Percentiles rank a stretch among this genome's conserved stretches.
Conservation (phyloP, 2,329 filamentous ascomycete species). For the Fusarium sp. region DNA sequence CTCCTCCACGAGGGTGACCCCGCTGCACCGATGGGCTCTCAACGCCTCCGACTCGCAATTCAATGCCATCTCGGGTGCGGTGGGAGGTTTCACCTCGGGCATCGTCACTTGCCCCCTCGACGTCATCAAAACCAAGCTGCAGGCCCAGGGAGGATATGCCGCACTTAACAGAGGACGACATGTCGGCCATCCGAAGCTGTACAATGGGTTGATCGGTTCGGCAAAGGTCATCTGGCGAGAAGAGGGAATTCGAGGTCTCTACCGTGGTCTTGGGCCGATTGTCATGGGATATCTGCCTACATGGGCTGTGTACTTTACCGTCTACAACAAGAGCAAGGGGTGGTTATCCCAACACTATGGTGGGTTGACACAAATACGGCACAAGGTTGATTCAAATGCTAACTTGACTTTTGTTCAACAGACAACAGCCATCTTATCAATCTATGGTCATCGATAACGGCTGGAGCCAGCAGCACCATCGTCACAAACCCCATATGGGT, state of each 20-base stretch:
- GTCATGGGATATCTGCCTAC: conserved; percentile 95
- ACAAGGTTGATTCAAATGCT: conserved; percentile 9
- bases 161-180: conserved; percentile 62
- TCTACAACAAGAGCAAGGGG: conserved; percentile 91
- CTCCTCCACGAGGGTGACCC: conserved; percentile 49
- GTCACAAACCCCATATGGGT: conserved; percentile 99
- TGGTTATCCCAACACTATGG: conserved; percentile 76
- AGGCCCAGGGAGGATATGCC: conserved; percentile 89
- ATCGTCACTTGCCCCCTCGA: conserved; percentile 97
- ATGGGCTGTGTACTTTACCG: conserved; percentile 97
- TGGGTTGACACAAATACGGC: conserved; percentile 48
- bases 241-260: conserved; percentile 91
- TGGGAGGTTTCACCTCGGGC: conserved; percentile 91
- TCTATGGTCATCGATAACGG: conserved; percentile 89
- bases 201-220: conserved; percentile 89
- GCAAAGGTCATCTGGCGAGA: conserved; percentile 86
- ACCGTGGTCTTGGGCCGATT: conserved; percentile 93
- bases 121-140: conserved; percentile 98
- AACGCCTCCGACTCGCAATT: conserved; percentile 72
- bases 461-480: conserved; percentile 91
- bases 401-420: conserved; percentile 47
- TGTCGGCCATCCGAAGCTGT: conserved; percentile 70
- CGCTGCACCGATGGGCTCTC: conserved; percentile 67
- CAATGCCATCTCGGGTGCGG: conserved; percentile 87
- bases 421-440: conserved; percentile 83